Conservation (phyloP, 768 basidiomycete species). For the Guyanaporus albipodus region DNA sequence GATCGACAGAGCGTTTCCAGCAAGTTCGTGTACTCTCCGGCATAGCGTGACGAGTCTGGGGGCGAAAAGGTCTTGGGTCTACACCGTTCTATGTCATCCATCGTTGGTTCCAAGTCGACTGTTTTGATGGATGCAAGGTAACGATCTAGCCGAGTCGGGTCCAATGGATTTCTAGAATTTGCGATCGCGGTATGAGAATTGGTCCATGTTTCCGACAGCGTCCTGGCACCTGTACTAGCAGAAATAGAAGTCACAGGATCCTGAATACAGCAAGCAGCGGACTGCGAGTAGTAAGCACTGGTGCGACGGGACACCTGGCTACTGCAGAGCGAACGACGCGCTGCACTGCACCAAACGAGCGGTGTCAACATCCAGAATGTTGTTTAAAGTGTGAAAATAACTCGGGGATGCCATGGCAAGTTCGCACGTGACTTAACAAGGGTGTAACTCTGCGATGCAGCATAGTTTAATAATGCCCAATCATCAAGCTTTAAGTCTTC, state of each 20-base stretch:
- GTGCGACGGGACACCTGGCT: constrained; percentile 12
- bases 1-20: constrained; percentile 52
- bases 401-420: neutral
- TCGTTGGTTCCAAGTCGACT: constrained; percentile 44
- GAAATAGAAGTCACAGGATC: constrained; percentile 7
- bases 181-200: constrained; percentile 1
- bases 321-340: constrained; percentile 17
- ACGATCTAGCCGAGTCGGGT: constrained; percentile 46
- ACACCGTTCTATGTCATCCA: constrained; percentile 60
- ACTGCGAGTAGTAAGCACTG: constrained; percentile 26
- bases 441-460: no score
- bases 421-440: constrained; percentile 20
- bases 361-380: constrained; percentile 18
- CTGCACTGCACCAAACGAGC: constrained; percentile 12
- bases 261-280: constrained; percentile 3
- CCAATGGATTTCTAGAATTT: constrained; percentile 29
- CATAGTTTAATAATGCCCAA: no score
- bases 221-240: neutral
- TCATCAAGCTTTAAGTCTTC: constrained; percentile 1
- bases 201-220: constrained; percentile 1
- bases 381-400: neutral
- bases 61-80: constrained; percentile 41
- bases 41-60: constrained; percentile 45
- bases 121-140: constrained; percentile 54
- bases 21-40: constrained; percentile 49